A percentile compares a stretch with the other conserved stretches of the same genome.
Evolutionary conservation across 768 basidiomycete genomes (phyloP).

Genomic region (Panus rudis): DNA sequence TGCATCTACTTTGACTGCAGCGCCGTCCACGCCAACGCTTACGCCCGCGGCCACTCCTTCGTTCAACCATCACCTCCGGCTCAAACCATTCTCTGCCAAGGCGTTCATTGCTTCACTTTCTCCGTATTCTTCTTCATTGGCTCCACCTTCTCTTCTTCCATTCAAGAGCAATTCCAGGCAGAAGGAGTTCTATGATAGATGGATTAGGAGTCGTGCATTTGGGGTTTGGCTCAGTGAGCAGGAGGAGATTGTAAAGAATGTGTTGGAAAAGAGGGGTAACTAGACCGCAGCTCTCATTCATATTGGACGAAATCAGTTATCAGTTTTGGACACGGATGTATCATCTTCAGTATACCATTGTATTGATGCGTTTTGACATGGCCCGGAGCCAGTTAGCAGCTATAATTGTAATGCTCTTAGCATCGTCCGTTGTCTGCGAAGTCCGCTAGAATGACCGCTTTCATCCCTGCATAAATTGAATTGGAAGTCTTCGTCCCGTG

Average conservation of each 20-base stretch:
- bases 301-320: too few relatives aligned
- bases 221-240: constrained; percentile 75
- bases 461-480: too few relatives aligned
- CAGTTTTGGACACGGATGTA: too few relatives aligned
- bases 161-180: constrained; percentile 63
- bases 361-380: too few relatives aligned
- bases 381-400: too few relatives aligned
- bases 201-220: constrained; percentile 72
- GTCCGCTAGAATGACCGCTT: too few relatives aligned
- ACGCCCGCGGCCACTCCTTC: constrained; percentile 14
- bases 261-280: constrained; percentile 30
- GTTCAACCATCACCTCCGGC: constrained; percentile 21
- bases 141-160: constrained; percentile 37
- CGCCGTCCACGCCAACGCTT: constrained; percentile 15
- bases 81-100: constrained; percentile 63
- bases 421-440: too few relatives aligned
- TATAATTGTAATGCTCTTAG: too few relatives aligned
- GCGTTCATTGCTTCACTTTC: constrained; percentile 69
- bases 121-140: constrained; percentile 25
- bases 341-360: too few relatives aligned
- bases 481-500: too few relatives aligned
- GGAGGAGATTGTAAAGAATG: constrained; percentile 59
- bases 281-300: too few relatives aligned
- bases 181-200: constrained; percentile 70
- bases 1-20: constrained; percentile 24